These are phyloP conservation scores for Apophysomyces ossiformis DNA, from an alignment of 371 early-diverging fungal species.

Conservation along the genomic window DNA sequence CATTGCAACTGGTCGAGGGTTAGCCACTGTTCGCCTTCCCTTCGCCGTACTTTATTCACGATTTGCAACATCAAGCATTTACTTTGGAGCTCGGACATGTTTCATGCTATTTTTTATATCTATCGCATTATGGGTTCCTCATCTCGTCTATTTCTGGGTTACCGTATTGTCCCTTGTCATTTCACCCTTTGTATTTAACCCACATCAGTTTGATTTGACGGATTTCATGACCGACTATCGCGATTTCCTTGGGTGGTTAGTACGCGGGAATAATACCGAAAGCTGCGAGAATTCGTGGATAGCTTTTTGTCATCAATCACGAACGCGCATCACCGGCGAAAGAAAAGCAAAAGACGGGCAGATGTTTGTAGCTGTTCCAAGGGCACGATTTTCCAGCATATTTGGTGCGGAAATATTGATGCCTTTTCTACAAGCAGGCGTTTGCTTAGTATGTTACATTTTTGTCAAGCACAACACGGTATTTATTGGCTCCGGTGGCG, in stretches of 20 bases:
- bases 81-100: conserved; percentile 78
- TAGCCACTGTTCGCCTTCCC: conserved; percentile 84
- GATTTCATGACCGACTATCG: conserved; percentile 84
- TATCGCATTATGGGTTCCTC: conserved; percentile 72
- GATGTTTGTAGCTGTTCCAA: conserved; percentile 57
- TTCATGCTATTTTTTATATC: conserved; percentile 80
- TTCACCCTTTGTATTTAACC: conserved; percentile 87
- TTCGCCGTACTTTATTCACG: conserved; percentile 80
- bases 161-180: conserved; percentile 73
- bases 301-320: conserved; percentile 73
- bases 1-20: conserved; percentile 89
- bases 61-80: conserved; percentile 83
- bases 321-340: conserved; percentile 75
- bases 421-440: conserved; percentile 70
- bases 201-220: conserved; percentile 77
- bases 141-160: conserved; percentile 86
- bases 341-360: conserved; percentile 49
- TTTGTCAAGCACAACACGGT: conserved; percentile 47
- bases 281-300: conserved; percentile 81
- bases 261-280: conserved; percentile 69
- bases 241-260: conserved; percentile 80
- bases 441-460: conserved; percentile 66
- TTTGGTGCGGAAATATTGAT: conserved; percentile 76
- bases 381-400: conserved; percentile 71
- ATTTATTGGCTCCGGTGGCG: conserved; percentile 35